Evolutionary conservation across 805 yeast species (phyloP).

Genomic region (Cyberlindnera mississippiensis): DNA sequence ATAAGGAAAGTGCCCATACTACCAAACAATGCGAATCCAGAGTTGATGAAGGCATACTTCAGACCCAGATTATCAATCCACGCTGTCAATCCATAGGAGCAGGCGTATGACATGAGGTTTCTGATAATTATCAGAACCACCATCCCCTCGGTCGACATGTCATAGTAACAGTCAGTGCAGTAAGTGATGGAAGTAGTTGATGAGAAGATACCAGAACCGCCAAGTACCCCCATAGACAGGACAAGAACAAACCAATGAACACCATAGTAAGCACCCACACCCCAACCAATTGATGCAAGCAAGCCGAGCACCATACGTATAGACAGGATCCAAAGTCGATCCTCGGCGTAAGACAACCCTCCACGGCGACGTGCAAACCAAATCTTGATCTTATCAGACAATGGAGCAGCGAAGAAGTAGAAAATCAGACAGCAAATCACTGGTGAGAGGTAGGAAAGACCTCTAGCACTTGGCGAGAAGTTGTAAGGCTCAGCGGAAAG

Average conservation of each 20-base stretch:
- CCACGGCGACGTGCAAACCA: constrained; percentile 43
- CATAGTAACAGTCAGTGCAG: constrained; percentile 51
- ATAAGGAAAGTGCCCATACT: constrained; percentile 21
- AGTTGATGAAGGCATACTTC: constrained; percentile 50
- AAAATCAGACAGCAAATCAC: constrained; percentile 42
- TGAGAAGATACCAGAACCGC: constrained; percentile 53
- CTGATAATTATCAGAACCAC: constrained; percentile 54
- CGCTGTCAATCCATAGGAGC: constrained; percentile 55
- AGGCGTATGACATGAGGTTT: constrained; percentile 55
- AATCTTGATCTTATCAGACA: constrained; percentile 48
- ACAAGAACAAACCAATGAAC: constrained; percentile 53
- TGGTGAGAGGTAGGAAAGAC: constrained; percentile 51
- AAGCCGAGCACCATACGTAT: constrained; percentile 48
- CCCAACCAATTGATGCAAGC: constrained; percentile 54
- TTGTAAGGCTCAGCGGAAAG: constrained; percentile 47
- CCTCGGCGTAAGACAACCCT: constrained; percentile 55
- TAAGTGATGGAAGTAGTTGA: constrained; percentile 48
- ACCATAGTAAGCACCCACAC: constrained; percentile 54
- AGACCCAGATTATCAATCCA: constrained; percentile 51
- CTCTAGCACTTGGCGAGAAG: constrained; percentile 43
- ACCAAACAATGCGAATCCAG: constrained; percentile 14
- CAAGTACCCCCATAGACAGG: constrained; percentile 52
- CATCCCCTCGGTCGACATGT: constrained; percentile 49
- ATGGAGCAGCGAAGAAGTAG: constrained; percentile 44
- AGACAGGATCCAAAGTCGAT: constrained; percentile 48